Evolutionary conservation across 2,329 filamentous ascomycete species (phyloP).

Genomic region (Scolecobasidium constrictum): DNA sequence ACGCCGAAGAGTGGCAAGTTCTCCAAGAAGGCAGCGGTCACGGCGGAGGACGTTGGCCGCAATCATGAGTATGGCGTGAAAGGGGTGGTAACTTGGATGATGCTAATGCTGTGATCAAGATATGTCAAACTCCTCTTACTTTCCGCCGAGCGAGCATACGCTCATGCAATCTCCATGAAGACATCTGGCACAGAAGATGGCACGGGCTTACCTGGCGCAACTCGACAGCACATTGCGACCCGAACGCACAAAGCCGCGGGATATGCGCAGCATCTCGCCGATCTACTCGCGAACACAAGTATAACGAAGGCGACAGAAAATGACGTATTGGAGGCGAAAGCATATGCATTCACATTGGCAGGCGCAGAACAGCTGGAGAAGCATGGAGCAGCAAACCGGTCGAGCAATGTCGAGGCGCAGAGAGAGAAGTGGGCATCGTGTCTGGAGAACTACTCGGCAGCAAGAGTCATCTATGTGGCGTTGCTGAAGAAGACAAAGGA

Average conservation of each 20-base stretch:
- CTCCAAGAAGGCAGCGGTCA: slow-evolving; percentile 56
- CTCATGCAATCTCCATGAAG: slow-evolving; percentile 92
- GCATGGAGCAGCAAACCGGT: slow-evolving; percentile 40
- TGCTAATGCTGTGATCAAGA: slow-evolving; percentile 32
- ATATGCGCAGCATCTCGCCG: slow-evolving; percentile 56
- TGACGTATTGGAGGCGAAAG: slow-evolving; percentile 75
- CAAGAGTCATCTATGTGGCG: slow-evolving; percentile 72
- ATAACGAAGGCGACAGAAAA: slow-evolving; percentile 54
- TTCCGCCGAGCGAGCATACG: slow-evolving; percentile 84
- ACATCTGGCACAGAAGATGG: slow-evolving; percentile 67
- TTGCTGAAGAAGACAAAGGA: slow-evolving; percentile 56
- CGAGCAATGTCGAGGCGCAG: slow-evolving; percentile 20
- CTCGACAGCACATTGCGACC: slow-evolving; percentile 80
- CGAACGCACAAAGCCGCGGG: slow-evolving; percentile 70
- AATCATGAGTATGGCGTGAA: slow-evolving; percentile 59
- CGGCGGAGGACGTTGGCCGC: slow-evolving; percentile 60
- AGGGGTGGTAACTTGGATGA: background rate
- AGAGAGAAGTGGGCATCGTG: slow-evolving; percentile 62
- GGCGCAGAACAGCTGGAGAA: slow-evolving; percentile 80
- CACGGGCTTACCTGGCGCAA: slow-evolving; percentile 51
- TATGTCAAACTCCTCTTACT: slow-evolving; percentile 71
- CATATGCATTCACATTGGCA: slow-evolving; percentile 66
- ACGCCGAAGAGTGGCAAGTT: slow-evolving; percentile 85
- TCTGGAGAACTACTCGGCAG: slow-evolving; percentile 62
- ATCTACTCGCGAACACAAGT: slow-evolving; percentile 48